Percentiles rank a stretch among this genome's conserved stretches.
Evolutionary conservation across 1,284 basidiomycete species (phyloP).

Genomic region (Cutaneotrichosporon mucoides): DNA sequence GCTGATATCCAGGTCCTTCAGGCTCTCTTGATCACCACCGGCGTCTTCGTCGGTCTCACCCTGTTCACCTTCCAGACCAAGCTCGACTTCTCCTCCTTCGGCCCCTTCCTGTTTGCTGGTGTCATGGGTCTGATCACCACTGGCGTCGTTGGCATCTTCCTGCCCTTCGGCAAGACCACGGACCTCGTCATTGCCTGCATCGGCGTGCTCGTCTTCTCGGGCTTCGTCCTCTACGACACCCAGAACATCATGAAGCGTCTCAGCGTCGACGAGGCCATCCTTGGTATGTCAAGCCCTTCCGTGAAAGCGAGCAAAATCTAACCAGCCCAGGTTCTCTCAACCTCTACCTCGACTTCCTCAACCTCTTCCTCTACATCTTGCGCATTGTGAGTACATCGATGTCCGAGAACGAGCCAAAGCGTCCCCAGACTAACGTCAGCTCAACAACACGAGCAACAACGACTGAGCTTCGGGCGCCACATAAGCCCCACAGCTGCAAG

Average conservation of each 20-base stretch:
- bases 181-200: constrained; percentile 46
- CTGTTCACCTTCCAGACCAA: constrained; percentile 54
- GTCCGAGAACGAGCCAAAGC: no score
- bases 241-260: constrained; percentile 50
- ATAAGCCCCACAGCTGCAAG: not conserved
- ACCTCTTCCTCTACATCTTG: constrained; percentile 46
- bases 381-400: constrained; percentile 31
- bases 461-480: not conserved
- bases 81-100: constrained; percentile 47
- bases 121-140: constrained; percentile 45
- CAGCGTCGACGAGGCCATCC: constrained; percentile 46
- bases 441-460: constrained; percentile 5
- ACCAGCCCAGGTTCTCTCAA: not conserved
- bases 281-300: constrained; percentile 14
- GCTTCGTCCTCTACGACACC: constrained; percentile 48
- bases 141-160: constrained; percentile 44
- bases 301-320: no score
- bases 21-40: constrained; percentile 55
- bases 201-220: constrained; percentile 47
- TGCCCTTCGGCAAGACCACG: constrained; percentile 47
- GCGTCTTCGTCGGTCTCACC: constrained; percentile 55
- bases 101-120: constrained; percentile 45
- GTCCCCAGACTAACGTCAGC: not conserved
- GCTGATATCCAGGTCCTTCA: constrained; percentile 49
- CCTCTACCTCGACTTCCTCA: constrained; percentile 44